Conservation (phyloP, 441 rosid genomes). For the Croton laevigatus region DNA sequence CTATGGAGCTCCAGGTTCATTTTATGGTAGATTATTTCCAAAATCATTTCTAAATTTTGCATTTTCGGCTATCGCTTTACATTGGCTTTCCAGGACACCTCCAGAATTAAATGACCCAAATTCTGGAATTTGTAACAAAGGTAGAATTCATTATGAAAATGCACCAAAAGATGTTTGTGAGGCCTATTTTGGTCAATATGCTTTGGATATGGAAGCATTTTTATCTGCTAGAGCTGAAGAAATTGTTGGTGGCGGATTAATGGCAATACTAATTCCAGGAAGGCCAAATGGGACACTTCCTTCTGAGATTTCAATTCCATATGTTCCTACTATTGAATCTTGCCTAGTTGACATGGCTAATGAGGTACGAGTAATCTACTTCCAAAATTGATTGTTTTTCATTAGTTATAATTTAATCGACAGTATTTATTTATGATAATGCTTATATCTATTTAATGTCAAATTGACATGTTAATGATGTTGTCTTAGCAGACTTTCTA, state of each 20-base stretch:
- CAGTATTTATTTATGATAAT: no score
- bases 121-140: not conserved
- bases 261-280: not conserved
- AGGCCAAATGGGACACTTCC: not conserved
- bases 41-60: not conserved
- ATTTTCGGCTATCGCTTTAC: conserved; percentile 6
- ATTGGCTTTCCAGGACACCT: conserved; percentile 12
- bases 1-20: conserved; percentile 32
- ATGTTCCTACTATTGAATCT: not conserved
- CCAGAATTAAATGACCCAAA: not conserved
- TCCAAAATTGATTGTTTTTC: no score
- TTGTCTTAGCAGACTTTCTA: no score
- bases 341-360: not conserved
- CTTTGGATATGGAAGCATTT: not conserved
- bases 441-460: no score
- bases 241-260: not conserved
- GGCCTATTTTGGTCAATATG: conserved; percentile 13
- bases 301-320: not conserved
- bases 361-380: not conserved
- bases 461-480: no score
- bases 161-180: conserved; percentile 3
- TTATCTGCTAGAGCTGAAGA: not conserved
- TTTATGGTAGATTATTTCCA: conserved; percentile 6
- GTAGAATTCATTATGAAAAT: not conserved
- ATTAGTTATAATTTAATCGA: no score